Base-by-base conservation (phyloP, 805 yeast species). In the Sungouiozyma intestinalis region DNA sequence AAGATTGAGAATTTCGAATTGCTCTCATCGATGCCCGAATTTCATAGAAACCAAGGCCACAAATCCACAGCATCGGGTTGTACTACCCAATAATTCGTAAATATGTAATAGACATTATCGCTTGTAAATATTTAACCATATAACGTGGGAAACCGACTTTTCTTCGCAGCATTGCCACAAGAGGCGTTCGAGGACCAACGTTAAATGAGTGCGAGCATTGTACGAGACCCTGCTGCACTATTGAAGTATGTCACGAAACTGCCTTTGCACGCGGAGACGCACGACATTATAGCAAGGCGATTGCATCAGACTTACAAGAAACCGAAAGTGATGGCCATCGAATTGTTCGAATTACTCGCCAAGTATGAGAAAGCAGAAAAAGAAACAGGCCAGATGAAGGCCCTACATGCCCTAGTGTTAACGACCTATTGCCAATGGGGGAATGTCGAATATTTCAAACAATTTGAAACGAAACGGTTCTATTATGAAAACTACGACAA, bases 341-440 rank as follows among this genome's bases (percentile, higher is more conserved):
- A 24, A 11, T 24, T 24, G 29, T 24, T 24, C 11, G 29, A 24
- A 11, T 7, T 24, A 11, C 29, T 24, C 6, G 29, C 29, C 9
- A 24, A 24, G 11, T 24, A 24, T 24, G 29, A 24, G 9, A 24
- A 6, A 7, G 29, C 29, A 6, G 29, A 7, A 11, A 24, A 6
- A 7, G 29, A 24, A 11, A 7, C 29, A 11, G 11, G 29, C 9
- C 37, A 40, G 16, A 24, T 36, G n/a, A 41, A 41, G 27, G 13
- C 14, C 11, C 14, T 41, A 3, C 18, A 32, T n/a, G 13, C 33
- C 20, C 16, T 41, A 9, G 8, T 41, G 16, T 33, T 32, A 33
- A 14, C 7, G 7, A 24, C 36, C 16, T 36, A 41, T 16, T 37
- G 24, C 37, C 44, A 37, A 32, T 41, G 44, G 44, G 44, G 38